Base-by-base conservation (phyloP, 1,284 basidiomycete genomes). In the Volvariella volvacea region DNA sequence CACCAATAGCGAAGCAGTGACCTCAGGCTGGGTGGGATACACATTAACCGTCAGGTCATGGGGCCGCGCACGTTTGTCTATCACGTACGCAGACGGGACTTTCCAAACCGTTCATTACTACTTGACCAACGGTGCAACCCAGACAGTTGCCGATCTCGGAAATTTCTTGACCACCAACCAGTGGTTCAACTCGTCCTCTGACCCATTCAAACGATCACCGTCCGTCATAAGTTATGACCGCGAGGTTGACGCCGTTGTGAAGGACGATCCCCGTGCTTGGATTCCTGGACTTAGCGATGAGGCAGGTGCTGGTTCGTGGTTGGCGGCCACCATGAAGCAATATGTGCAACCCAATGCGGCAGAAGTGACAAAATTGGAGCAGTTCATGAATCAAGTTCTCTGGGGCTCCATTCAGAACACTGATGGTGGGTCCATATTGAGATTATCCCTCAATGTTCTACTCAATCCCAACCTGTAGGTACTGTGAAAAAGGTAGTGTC, bases 261-360 rank as follows among this genome's bases (percentile, higher is more conserved):
- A 57, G 50, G 68, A 78, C 50, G 69, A 70, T 43, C 59, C 65
- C 6, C 59, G 76, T 33, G 74, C 74, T 6, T 78, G 74, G 76
- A 78, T 78, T 43, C 70, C 74, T 17, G 77, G 77, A 0, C 53
- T 78, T 44, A 77, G 73, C 44, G 76, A 80, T 52, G 77, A 80
- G 55, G 77, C 72, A 22, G 77, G 77, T 22, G 76, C 75, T 3
- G 75, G 74, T 4, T 76, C 73, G 16, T 78, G 75, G 74, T 56
- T 80, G 12, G 75, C 77, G 6, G 76, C 73, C 6, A 57, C 69
- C 2, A 71, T 78, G 73, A 78, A 78, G 54, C 73, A 78, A 50
- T 77, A 62, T 47, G 71, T 66, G 3, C 74, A 77, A 48, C 77
- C 77, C 0, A 73, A 64, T 48, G 70, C 70, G 0, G 61, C 60